Evolutionary conservation across 1,284 basidiomycete genomes (phyloP).

Genomic region (Golubevia pallescens): DNA sequence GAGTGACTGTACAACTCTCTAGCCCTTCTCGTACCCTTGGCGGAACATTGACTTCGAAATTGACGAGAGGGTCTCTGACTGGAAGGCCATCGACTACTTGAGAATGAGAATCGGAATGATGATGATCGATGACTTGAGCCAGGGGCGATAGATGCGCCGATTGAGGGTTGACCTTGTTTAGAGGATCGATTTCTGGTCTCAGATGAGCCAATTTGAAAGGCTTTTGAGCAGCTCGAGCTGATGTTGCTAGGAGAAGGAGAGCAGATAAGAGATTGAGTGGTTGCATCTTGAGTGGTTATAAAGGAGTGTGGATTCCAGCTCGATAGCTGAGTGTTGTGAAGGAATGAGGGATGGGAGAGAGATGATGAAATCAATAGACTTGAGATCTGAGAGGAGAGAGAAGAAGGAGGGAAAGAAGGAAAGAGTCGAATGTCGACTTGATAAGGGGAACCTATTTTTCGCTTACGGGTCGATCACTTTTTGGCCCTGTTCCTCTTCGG

Average conservation of each 20-base stretch:
- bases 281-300: no score
- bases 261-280: background rate
- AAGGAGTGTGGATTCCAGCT: no score
- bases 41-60: constrained; percentile 14
- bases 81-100: background rate
- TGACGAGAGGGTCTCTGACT: constrained; percentile 2
- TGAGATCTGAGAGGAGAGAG: no score
- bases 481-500: no score
- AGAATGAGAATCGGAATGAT: background rate
- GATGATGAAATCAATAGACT: no score
- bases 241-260: background rate
- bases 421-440: no score
- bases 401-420: no score
- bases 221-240: background rate
- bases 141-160: background rate
- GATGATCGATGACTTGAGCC: background rate
- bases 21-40: constrained; percentile 4
- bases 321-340: no score
- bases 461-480: no score
- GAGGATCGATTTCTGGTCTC: background rate
- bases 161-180: background rate
- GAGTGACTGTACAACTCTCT: constrained; percentile 13
- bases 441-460: no score
- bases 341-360: no score
- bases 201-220: background rate